Conservation (phyloP, 257 asterid species). For the Primulina tabacum region DNA sequence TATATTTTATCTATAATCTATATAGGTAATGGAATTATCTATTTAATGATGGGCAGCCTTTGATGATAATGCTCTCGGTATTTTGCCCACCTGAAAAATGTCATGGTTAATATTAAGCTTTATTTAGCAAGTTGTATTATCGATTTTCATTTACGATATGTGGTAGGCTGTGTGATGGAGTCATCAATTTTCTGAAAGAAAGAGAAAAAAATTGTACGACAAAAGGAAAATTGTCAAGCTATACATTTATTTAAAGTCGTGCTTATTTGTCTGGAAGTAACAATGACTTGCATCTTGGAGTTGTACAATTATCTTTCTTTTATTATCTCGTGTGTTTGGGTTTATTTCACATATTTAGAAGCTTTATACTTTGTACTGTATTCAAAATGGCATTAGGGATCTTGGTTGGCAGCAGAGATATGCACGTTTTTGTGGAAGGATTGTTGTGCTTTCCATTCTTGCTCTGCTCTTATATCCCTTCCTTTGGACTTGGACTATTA, state of each 20-base stretch:
- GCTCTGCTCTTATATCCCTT: constrained; percentile 77
- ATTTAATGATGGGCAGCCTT: not conserved
- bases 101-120: constrained; percentile 1
- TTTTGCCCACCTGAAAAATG: constrained; percentile 8
- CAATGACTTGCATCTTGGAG: not conserved
- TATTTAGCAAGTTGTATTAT: not conserved
- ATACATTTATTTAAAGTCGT: not conserved
- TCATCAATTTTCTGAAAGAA: too few species aligned
- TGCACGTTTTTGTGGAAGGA: constrained; percentile 81
- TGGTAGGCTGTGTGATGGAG: too few species aligned
- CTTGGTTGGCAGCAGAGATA: constrained; percentile 91
- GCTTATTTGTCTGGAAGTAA: constrained; percentile 13
- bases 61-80: not conserved
- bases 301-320: not conserved
- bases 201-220: too few species aligned
- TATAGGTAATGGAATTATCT: not conserved
- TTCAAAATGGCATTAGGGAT: constrained; percentile 49
- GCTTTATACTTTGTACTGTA: constrained; percentile 2
- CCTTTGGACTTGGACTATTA: constrained; percentile 79
- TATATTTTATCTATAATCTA: too few species aligned
- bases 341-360: not conserved
- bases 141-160: too few species aligned
- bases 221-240: not conserved
- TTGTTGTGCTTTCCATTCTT: constrained; percentile 76
- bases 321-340: not conserved